These are phyloP conservation scores for Arthromyces matolae DNA, from an alignment of 768 basidiomycete genomes.

Conservation along the genomic window DNA sequence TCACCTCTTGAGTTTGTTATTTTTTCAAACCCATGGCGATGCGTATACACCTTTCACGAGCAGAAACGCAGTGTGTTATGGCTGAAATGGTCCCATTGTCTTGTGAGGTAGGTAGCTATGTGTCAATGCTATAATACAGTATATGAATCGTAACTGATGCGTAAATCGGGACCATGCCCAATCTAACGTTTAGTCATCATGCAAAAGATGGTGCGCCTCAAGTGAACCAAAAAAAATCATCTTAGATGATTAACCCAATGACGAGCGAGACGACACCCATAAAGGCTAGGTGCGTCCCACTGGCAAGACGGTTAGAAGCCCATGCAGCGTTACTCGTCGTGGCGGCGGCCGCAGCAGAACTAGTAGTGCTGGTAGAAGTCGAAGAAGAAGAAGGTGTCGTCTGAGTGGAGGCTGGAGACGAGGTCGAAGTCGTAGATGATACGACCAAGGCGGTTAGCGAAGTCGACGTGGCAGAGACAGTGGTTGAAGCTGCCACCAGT, in stretches of 20 bases:
- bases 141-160: constrained; percentile 6
- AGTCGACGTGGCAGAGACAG: constrained; percentile 24
- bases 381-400: constrained; percentile 10
- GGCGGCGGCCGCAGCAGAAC: constrained; percentile 18
- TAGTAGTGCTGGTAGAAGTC: constrained; percentile 7
- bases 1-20: too few relatives aligned
- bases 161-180: background rate
- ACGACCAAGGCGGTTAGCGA: background rate
- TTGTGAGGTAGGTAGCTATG: constrained; percentile 7
- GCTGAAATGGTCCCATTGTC: background rate
- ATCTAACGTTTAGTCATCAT: constrained; percentile 3
- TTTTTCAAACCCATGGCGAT: too few relatives aligned
- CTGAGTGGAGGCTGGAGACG: constrained; percentile 7
- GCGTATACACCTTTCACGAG: too few relatives aligned
- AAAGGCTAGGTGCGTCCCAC: constrained; percentile 8
- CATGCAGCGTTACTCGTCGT: constrained; percentile 27
- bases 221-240: constrained; percentile 4
- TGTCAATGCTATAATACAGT: constrained; percentile 13
- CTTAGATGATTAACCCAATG: constrained; percentile 16
- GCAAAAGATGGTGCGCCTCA: background rate
- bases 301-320: constrained; percentile 16
- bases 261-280: constrained; percentile 19
- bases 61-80: too few relatives aligned
- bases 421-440: background rate
- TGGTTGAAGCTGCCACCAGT: constrained; percentile 28